phyloP scores from a whole-genome alignment of 345 rosid species.

The Reutealis trisperma region DNA sequence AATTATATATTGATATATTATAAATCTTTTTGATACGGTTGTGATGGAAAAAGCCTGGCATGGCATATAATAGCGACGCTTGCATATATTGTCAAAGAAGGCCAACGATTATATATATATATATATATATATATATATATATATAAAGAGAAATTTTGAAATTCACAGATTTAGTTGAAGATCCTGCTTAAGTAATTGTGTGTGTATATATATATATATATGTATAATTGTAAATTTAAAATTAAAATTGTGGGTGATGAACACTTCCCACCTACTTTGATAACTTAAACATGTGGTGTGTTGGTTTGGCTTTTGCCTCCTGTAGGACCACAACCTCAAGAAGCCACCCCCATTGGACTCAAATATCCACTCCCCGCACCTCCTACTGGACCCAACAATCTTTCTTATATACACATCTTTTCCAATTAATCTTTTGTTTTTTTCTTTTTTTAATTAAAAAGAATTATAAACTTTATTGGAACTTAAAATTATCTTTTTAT shows the following conservation, averaged over 20 bases:
- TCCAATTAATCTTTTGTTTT: background rate
- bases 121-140: background rate
- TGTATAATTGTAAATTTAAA: background rate
- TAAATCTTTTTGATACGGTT: background rate
- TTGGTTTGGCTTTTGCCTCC: slow-evolving; percentile 38
- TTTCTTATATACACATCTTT: too few relatives aligned
- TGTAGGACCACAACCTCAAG: slow-evolving; percentile 43
- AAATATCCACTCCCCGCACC: slow-evolving; percentile 7
- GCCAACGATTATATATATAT: background rate
- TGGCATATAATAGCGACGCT: background rate
- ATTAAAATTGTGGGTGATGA: slow-evolving; percentile 7
- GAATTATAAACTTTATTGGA: too few relatives aligned
- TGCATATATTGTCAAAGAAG: background rate
- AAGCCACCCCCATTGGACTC: slow-evolving; percentile 30
- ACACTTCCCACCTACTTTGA: slow-evolving; percentile 25
- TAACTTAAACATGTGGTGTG: slow-evolving; percentile 45
- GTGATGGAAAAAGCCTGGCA: slow-evolving; percentile 4
- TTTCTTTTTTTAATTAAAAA: background rate
- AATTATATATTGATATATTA: too few relatives aligned
- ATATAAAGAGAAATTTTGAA: too few relatives aligned
- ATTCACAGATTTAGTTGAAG: too few relatives aligned
- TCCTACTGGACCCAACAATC: slow-evolving; percentile 8
- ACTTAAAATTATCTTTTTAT: too few relatives aligned
- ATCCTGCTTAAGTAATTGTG: too few relatives aligned
- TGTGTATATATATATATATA: background rate